Percentiles rank a stretch among this genome's conserved stretches.
Conservation (phyloP, 2,329 filamentous ascomycete species). For the Cercospora berteroae region DNA sequence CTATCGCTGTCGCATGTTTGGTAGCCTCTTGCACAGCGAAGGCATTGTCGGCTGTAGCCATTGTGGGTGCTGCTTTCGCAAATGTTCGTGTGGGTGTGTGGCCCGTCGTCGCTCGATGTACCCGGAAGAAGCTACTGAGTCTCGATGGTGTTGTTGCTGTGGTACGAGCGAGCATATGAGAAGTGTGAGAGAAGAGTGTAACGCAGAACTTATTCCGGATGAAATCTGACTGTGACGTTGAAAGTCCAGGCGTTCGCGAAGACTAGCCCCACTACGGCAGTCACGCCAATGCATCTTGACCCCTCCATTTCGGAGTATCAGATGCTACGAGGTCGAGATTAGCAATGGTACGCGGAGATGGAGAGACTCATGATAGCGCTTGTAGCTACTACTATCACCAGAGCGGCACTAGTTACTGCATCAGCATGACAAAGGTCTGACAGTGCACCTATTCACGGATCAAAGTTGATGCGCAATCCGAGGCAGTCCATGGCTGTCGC, state of each 20-base stretch:
- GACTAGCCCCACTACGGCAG: background rate
- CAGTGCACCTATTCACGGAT: background rate
- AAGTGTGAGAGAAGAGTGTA: background rate
- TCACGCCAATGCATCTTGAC: background rate
- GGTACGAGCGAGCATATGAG: background rate
- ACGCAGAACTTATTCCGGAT: background rate
- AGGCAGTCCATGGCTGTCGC: background rate
- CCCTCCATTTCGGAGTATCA: background rate
- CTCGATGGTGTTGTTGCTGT: background rate
- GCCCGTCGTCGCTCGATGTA: background rate
- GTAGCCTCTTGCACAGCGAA: slow-evolving; percentile 10
- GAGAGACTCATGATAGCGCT: background rate
- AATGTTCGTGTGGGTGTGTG: background rate
- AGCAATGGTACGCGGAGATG: background rate
- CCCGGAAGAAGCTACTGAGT: background rate
- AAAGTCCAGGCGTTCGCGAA: background rate
- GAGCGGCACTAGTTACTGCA: background rate
- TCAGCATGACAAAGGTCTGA: background rate
- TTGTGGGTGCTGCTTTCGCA: background rate
- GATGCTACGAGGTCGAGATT: background rate
- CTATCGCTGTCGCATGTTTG: slow-evolving; percentile 17
- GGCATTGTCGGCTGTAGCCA: slow-evolving; percentile 15
- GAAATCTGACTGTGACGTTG: slow-evolving; percentile 7
- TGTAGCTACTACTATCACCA: background rate
- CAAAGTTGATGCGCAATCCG: background rate